These are phyloP conservation scores for Betula pendula DNA, from an alignment of 306 rosid genomes.

Conservation along the genomic window DNA sequence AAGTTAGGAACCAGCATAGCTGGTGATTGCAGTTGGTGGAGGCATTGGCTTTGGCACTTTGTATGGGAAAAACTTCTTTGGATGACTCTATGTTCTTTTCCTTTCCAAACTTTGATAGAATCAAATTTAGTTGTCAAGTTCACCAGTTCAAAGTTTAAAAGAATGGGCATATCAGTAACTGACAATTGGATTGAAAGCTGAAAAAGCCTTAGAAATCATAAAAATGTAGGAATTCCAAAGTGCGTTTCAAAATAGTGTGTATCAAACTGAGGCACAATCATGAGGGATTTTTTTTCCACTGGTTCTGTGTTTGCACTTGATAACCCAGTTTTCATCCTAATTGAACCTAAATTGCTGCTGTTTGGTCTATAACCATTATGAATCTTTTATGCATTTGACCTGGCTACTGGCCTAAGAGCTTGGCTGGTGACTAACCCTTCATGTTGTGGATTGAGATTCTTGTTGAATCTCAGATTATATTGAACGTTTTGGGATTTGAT, in stretches of 20 bases:
- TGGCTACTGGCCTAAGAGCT: neutral
- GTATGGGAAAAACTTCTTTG: neutral
- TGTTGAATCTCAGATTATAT: neutral
- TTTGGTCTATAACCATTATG: neutral
- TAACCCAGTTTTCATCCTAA: neutral
- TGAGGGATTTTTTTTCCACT: neutral
- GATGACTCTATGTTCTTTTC: neutral
- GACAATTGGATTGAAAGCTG: neutral
- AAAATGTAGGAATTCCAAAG: neutral
- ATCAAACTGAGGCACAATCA: neutral
- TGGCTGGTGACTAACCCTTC: neutral
- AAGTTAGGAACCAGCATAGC: neutral
- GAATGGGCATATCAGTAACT: neutral
- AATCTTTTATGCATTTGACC: neutral
- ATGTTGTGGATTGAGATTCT: neutral
- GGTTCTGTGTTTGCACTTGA: neutral
- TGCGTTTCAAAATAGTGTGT: neutral
- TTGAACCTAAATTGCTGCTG: neutral
- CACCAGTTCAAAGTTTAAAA: neutral
- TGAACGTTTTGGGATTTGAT: neutral
- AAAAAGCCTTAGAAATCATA: neutral
- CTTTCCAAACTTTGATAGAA: neutral
- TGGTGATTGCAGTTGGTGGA: conserved; percentile 1
- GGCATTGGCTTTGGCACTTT: neutral
- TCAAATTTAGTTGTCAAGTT: neutral